Conservation (phyloP, 2,329 filamentous ascomycete species). For the Chaetothyriales sp. region DNA sequence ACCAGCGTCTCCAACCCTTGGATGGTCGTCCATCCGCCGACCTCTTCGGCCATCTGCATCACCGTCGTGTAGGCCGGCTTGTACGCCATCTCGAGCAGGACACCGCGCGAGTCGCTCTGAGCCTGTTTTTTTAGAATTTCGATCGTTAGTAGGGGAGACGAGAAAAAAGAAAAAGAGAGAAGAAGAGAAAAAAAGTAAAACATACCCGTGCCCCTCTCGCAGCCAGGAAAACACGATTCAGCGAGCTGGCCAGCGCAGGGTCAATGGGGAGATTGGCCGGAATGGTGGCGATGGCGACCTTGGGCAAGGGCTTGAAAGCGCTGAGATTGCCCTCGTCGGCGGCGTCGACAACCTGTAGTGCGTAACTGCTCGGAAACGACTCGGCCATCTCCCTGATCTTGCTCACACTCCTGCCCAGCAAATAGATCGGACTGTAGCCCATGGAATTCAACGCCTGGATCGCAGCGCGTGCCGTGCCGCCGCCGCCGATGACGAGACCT, state of each 20-base stretch:
- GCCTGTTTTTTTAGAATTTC: constrained; percentile 6
- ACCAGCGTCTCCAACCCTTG: constrained; percentile 78
- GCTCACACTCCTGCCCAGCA: constrained; percentile 59
- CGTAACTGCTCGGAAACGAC: constrained; percentile 59
- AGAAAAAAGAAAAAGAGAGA: background rate
- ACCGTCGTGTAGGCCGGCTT: constrained; percentile 69
- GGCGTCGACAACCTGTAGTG: constrained; percentile 48
- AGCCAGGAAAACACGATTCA: constrained; percentile 25
- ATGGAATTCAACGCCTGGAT: constrained; percentile 76
- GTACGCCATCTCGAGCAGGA: constrained; percentile 92
- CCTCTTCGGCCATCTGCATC: constrained; percentile 64
- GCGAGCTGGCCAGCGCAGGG: constrained; percentile 46
- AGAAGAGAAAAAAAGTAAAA: background rate
- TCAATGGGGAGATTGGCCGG: constrained; percentile 80
- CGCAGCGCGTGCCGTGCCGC: constrained; percentile 81
- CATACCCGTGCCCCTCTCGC: constrained; percentile 7
- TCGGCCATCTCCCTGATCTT: constrained; percentile 54
- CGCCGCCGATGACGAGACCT: constrained; percentile 75
- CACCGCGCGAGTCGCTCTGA: constrained; percentile 27
- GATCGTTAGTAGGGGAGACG: background rate
- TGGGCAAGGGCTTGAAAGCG: constrained; percentile 34
- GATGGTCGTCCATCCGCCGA: constrained; percentile 59
- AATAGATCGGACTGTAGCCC: constrained; percentile 71
- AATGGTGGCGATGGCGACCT: constrained; percentile 75
- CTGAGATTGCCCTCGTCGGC: constrained; percentile 30